Evolutionary conservation across 495 filamentous ascomycete genomes (phyloP), one percentile per base, ranked within the genome.

Genomic region (Lasiosphaeria miniovina): DNA sequence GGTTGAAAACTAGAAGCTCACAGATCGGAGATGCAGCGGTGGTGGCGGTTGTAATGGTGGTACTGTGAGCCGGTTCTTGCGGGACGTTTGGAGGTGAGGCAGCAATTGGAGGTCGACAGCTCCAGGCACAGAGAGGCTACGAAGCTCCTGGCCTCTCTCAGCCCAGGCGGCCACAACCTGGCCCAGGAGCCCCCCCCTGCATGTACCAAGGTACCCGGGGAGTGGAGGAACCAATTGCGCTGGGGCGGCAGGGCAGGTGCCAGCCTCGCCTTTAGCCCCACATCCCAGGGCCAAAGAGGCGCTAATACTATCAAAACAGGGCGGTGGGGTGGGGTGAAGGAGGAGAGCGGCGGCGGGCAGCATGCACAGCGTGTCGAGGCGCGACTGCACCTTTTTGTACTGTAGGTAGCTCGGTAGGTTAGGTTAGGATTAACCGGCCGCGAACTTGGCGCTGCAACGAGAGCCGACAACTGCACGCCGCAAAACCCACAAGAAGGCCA

Each of bases 101-200:
- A 68, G 67, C 58, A 49, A 38, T 31, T 58, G 55, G 61, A 31
- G 48, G 36, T 48, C 34, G 52, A 24, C 43, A 71, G 68, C 68
- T 71, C 68, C 62, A 72, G 70, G 70, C 70, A 72, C 68, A 58
- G 48, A 40, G 64, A 55, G 69, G 56, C 69, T 49, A 71, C 69
- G 69, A 64, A 69, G 65, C 64, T 68, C 57, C 55, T 36, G 14
- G 14, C 14, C 17, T 33, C 52, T 11, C n/a, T n/a, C n/a, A n/a
- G n/a, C n/a, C n/a, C n/a, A n/a, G n/a, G 31, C 62, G 62, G 49
- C 57, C 57, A 63, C 60, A 49, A 14, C 38, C 62, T 55, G 57
- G 49, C 62, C 43, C 36, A 35, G 49, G 49, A 32, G 14, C 36
- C 61, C 49, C 49, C 17, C 61, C 63, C 49, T 59, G 49, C 43